Evolutionary conservation across 73 alveolate species (phyloP).

Genomic region (Paramecium tetraurelia): DNA sequence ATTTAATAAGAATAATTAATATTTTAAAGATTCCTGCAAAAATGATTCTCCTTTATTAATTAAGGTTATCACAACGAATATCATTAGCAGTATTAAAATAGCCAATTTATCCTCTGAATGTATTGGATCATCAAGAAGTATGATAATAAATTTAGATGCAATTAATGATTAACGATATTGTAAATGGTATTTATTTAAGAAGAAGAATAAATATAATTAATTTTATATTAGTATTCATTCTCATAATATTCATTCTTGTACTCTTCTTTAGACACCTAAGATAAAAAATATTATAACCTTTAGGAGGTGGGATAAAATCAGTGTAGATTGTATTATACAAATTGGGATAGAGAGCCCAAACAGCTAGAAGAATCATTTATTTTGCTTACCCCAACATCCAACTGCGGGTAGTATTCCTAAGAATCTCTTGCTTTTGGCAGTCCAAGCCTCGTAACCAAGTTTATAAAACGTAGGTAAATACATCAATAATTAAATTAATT

Average conservation of each 20-base stretch:
- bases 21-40: too few species aligned
- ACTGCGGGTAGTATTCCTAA: slow-evolving; percentile 73
- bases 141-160: too few species aligned
- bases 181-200: background rate
- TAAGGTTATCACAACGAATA: too few species aligned
- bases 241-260: slow-evolving; percentile 24
- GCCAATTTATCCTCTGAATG: background rate
- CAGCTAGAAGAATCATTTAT: slow-evolving; percentile 40
- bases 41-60: too few species aligned
- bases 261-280: slow-evolving; percentile 71
- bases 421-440: slow-evolving; percentile 65
- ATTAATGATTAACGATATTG: background rate
- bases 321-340: slow-evolving; percentile 78
- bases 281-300: slow-evolving; percentile 64
- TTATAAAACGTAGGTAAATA: slow-evolving; percentile 87
- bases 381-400: slow-evolving; percentile 62
- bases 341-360: slow-evolving; percentile 82
- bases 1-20: too few species aligned
- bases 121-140: too few species aligned
- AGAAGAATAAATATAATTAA: background rate
- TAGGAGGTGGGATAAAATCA: slow-evolving; percentile 81
- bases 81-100: too few species aligned
- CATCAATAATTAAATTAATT: slow-evolving; percentile 65
- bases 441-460: slow-evolving; percentile 73
- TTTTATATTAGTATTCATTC: background rate